Evolutionary conservation across 441 rosid genomes (phyloP).

Genomic region (Jatropha podagrica): DNA sequence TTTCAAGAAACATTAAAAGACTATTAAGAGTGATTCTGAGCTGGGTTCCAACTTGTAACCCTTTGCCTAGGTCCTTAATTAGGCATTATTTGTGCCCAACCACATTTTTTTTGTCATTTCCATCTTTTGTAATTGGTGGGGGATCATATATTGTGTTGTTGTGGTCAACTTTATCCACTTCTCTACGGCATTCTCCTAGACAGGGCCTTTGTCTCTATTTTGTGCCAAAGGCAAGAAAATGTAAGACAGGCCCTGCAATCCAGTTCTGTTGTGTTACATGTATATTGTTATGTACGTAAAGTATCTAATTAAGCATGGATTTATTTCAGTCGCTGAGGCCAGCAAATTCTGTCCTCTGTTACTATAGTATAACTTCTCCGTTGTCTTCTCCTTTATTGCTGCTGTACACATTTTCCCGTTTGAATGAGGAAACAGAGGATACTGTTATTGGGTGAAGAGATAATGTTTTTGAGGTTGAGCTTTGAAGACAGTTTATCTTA

Average conservation of each 20-base stretch:
- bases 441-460: slow-evolving; percentile 17
- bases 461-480: slow-evolving; percentile 40
- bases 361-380: background rate
- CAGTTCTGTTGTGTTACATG: background rate
- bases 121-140: background rate
- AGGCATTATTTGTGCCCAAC: background rate
- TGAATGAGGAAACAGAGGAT: background rate
- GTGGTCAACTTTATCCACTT: background rate
- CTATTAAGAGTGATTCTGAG: background rate
- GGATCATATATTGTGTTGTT: background rate
- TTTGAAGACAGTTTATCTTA: slow-evolving; percentile 20
- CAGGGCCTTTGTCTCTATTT: background rate
- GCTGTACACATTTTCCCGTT: background rate
- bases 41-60: background rate
- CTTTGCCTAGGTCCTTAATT: background rate
- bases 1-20: background rate
- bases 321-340: slow-evolving; percentile 7
- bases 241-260: background rate
- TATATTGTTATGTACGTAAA: background rate
- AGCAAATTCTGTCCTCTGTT: slow-evolving; percentile 11
- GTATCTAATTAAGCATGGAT: background rate
- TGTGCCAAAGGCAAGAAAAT: background rate
- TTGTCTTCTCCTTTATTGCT: background rate
- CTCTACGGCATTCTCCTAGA: background rate
- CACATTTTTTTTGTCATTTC: background rate